Conservation (phyloP, 2,329 filamentous ascomycete genomes). For the Clarireedia paspali region DNA sequence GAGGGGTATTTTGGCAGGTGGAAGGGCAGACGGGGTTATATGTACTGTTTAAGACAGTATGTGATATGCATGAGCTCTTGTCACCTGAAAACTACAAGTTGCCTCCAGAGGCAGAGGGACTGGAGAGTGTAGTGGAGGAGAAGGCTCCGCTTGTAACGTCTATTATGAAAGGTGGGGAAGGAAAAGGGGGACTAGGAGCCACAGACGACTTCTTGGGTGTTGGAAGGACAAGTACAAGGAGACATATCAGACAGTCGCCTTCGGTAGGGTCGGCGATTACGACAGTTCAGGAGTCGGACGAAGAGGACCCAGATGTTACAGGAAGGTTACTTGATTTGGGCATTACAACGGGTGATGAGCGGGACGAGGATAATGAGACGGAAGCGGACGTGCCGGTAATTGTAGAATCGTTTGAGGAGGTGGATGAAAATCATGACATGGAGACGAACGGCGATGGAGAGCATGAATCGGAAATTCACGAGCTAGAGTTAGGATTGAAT, state of each 20-base stretch:
- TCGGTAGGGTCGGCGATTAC: constrained; percentile 72
- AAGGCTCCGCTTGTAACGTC: constrained; percentile 26
- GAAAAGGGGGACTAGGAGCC: constrained; percentile 29
- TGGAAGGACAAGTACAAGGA: constrained; percentile 57
- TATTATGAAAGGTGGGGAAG: constrained; percentile 31
- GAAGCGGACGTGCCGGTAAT: constrained; percentile 25
- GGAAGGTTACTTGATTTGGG: constrained; percentile 40
- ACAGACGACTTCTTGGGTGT: constrained; percentile 46
- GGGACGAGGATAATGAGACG: constrained; percentile 33
- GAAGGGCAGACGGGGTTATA: constrained; percentile 89
- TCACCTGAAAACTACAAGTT: constrained; percentile 95
- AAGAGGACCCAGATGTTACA: constrained; percentile 55
- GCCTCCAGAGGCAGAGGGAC: constrained; percentile 82
- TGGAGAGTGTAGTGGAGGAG: constrained; percentile 49
- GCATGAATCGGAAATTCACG: neutral
- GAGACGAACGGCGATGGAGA: constrained; percentile 2
- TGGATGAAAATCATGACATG: constrained; percentile 17
- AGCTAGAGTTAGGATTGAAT: neutral
- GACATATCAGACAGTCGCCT: constrained; percentile 73
- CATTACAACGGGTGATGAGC: constrained; percentile 29
- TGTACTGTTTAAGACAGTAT: constrained; percentile 94
- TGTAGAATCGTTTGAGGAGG: constrained; percentile 26
- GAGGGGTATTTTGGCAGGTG: constrained; percentile 89
- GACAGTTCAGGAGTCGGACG: constrained; percentile 75
- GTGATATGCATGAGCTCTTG: constrained; percentile 82